Conservation (phyloP, 208 protist genomes). For the Naegleria fowleri region DNA sequence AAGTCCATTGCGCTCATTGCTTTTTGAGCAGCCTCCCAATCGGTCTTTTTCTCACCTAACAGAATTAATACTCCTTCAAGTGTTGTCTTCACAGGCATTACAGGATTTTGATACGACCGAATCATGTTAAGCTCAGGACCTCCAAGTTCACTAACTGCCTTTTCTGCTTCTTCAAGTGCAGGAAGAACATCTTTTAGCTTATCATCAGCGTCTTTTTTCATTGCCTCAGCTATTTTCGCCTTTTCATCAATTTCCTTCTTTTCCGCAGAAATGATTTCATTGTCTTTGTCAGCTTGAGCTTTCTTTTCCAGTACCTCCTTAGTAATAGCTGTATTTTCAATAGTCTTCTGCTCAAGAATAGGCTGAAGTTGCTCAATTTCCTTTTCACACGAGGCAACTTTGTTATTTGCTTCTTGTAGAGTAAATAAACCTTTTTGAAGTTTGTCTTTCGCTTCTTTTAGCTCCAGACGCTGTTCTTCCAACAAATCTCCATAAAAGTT, state of each 20-base stretch:
- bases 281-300: conserved; percentile 38
- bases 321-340: conserved; percentile 24
- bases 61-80: conserved; percentile 84
- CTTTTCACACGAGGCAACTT: conserved; percentile 77
- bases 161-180: conserved; percentile 76
- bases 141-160: conserved; percentile 80
- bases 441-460: conserved; percentile 56
- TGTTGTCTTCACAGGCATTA: conserved; percentile 79
- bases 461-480: conserved; percentile 65
- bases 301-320: conserved; percentile 53
- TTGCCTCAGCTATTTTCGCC: conserved; percentile 70
- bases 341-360: conserved; percentile 48
- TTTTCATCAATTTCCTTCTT: conserved; percentile 43
- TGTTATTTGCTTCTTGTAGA: conserved; percentile 68
- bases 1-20: conserved; percentile 84
- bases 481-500: conserved; percentile 74
- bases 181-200: conserved; percentile 89
- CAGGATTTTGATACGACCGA: conserved; percentile 66
- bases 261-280: conserved; percentile 35
- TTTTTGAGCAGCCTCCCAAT: conserved; percentile 82
- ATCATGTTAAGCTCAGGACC: conserved; percentile 79
- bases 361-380: conserved; percentile 81
- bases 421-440: conserved; percentile 38
- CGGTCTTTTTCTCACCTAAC: conserved; percentile 78
- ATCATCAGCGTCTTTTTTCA: conserved; percentile 75